A percentile compares a stretch with the other conserved stretches of the same genome.
Evolutionary conservation across 129 eudicot genomes (phyloP).

Genomic region (Centella asiatica): DNA sequence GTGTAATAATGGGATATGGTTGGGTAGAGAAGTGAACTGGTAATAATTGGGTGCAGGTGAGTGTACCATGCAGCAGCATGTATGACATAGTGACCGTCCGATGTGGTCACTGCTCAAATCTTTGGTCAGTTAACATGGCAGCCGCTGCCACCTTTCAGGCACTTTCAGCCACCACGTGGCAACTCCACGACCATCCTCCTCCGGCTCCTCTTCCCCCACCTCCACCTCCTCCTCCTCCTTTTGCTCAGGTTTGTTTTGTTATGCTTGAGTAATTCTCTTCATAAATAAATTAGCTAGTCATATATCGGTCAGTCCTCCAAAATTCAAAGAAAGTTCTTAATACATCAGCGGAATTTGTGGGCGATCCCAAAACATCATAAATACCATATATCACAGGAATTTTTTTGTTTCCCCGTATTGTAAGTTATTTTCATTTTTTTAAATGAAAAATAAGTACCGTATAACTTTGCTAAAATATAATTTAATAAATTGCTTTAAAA

Average conservation of each 20-base stretch:
- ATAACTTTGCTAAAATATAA: too few species aligned
- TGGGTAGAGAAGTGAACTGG: too few species aligned
- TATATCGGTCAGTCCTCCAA: not conserved
- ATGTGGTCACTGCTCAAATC: conserved; percentile 93
- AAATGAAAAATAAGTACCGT: too few species aligned
- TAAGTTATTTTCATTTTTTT: too few species aligned
- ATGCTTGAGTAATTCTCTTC: too few species aligned
- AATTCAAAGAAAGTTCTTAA: not conserved
- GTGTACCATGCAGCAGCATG: conserved; percentile 94
- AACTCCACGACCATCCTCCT: conserved; percentile 7
- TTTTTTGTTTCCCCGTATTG: too few species aligned
- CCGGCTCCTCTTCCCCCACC: conserved; percentile 17
- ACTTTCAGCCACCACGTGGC: conserved; percentile 37
- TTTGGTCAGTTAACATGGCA: conserved; percentile 93
- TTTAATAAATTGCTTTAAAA: too few species aligned
- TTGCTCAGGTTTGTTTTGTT: too few species aligned
- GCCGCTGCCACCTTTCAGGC: conserved; percentile 65
- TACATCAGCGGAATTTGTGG: conserved; percentile 27
- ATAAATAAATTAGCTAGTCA: too few species aligned
- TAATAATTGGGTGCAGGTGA: conserved; percentile 76
- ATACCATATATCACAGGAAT: too few species aligned
- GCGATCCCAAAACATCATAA: conserved; percentile 3
- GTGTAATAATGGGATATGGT: too few species aligned
- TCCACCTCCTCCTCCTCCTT: too few species aligned
- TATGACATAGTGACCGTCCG: conserved; percentile 89